phyloP scores from a whole-genome alignment of 306 rosid genomes.

The Castanea mollissima region DNA sequence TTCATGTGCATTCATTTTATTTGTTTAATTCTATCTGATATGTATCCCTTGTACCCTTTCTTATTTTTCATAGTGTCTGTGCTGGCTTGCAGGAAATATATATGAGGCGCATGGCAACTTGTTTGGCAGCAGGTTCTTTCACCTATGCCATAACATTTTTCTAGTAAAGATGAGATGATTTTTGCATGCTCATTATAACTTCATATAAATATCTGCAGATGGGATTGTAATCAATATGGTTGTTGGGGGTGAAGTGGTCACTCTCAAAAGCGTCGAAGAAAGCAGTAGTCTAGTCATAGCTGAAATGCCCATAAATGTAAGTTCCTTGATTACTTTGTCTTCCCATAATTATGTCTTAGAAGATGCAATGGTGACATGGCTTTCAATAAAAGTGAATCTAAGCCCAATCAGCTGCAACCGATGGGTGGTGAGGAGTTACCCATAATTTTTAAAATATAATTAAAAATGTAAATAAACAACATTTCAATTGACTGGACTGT shows the following conservation, averaged over 20 bases:
- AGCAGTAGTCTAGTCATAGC: slow-evolving; percentile 68
- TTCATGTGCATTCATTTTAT: neutral
- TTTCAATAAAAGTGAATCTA: neutral
- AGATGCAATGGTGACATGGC: neutral
- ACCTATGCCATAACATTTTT: slow-evolving; percentile 24
- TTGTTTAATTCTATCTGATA: neutral
- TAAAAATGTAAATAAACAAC: neutral
- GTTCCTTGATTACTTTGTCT: slow-evolving; percentile 25
- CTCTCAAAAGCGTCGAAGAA: slow-evolving; percentile 75
- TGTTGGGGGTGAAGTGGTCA: slow-evolving; percentile 87
- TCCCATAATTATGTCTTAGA: neutral
- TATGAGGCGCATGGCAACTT: slow-evolving; percentile 67
- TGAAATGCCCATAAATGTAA: slow-evolving; percentile 94
- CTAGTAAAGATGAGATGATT: slow-evolving; percentile 16
- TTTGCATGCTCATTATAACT: slow-evolving; percentile 28
- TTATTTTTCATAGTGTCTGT: slow-evolving; percentile 18
- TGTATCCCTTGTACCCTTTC: slow-evolving; percentile 6
- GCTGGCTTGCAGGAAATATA: slow-evolving; percentile 66
- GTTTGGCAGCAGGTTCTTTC: slow-evolving; percentile 81
- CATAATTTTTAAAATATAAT: neutral
- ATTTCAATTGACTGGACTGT: neutral
- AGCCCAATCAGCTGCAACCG: neutral
- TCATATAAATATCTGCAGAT: slow-evolving; percentile 47
- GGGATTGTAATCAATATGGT: slow-evolving; percentile 95
- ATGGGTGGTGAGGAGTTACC: neutral